phyloP scores from a whole-genome alignment of 768 basidiomycete genomes.

The Trichaptum fuscoviolaceum region DNA sequence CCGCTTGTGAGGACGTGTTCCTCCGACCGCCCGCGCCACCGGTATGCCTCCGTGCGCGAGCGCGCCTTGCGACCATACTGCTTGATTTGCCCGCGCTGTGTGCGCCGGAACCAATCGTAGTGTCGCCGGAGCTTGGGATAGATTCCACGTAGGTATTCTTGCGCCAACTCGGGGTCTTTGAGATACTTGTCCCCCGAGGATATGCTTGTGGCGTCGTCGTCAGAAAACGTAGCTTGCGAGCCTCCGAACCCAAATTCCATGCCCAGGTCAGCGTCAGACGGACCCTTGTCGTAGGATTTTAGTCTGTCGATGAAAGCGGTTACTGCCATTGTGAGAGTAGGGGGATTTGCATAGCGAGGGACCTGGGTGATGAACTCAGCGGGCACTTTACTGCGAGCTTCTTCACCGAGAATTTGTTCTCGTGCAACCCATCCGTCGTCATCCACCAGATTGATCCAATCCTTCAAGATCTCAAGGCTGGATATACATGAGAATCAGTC shows the following conservation, averaged over 20 bases:
- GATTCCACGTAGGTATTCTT: slow-evolving; percentile 69
- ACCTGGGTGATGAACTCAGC: slow-evolving; percentile 89
- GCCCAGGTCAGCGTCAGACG: slow-evolving; percentile 59
- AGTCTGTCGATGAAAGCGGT: slow-evolving; percentile 84
- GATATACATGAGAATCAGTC: not conserved
- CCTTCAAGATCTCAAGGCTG: slow-evolving; percentile 83
- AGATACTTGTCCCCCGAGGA: slow-evolving; percentile 39
- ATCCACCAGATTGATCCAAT: slow-evolving; percentile 89
- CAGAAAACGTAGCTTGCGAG: slow-evolving; percentile 46
- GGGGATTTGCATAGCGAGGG: slow-evolving; percentile 91
- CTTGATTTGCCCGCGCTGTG: slow-evolving; percentile 90
- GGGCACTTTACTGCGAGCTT: slow-evolving; percentile 94
- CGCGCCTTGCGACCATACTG: slow-evolving; percentile 80
- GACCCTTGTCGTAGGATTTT: slow-evolving; percentile 36
- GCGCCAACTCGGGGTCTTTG: slow-evolving; percentile 54
- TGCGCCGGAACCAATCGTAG: slow-evolving; percentile 94
- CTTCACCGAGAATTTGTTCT: slow-evolving; percentile 95
- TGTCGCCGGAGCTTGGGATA: slow-evolving; percentile 84
- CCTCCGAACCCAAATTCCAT: slow-evolving; percentile 52
- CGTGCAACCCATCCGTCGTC: slow-evolving; percentile 94
- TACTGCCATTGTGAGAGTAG: slow-evolving; percentile 90
- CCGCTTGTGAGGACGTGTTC: slow-evolving; percentile 89
- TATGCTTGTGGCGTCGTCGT: slow-evolving; percentile 9
- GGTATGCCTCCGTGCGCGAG: slow-evolving; percentile 87
- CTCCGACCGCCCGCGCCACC: slow-evolving; percentile 88